Conservation (phyloP, 1,284 basidiomycete genomes). For the Trichosporon inkin region DNA sequence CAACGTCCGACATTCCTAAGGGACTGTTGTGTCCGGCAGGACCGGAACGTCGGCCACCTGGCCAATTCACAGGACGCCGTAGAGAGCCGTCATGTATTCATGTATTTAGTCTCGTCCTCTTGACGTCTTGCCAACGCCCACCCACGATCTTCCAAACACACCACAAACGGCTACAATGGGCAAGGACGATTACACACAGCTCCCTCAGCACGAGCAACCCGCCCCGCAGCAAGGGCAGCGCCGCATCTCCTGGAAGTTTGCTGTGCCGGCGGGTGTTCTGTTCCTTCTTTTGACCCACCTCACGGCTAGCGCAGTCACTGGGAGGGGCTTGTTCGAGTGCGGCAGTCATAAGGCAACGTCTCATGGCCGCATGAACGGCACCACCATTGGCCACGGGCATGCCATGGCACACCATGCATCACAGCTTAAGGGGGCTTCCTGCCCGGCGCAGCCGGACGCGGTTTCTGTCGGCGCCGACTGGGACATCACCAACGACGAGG, state of each 20-base stretch:
- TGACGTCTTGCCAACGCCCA: background rate
- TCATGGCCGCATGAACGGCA: background rate
- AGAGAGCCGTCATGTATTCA: no score
- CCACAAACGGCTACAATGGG: background rate
- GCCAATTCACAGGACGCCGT: no score
- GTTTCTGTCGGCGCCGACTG: slow-evolving; percentile 38
- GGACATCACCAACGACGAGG: slow-evolving; percentile 35
- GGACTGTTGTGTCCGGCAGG: no score
- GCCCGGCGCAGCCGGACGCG: slow-evolving; percentile 37
- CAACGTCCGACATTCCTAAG: no score
- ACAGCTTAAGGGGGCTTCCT: slow-evolving; percentile 14
- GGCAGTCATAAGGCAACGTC: background rate
- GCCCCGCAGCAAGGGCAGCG: background rate
- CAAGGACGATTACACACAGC: background rate
- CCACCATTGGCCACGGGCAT: background rate
- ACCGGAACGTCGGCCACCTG: no score
- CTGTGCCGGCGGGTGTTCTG: background rate
- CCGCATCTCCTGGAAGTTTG: background rate
- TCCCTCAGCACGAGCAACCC: background rate
- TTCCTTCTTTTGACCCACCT: slow-evolving; percentile 1
- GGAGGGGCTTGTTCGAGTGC: background rate
- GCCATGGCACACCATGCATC: background rate
- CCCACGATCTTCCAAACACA: background rate
- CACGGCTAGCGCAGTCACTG: background rate
- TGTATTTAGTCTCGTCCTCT: background rate